Base-by-base conservation (phyloP, 495 filamentous ascomycete species). In the Lasiosphaeriaceae sp. region DNA sequence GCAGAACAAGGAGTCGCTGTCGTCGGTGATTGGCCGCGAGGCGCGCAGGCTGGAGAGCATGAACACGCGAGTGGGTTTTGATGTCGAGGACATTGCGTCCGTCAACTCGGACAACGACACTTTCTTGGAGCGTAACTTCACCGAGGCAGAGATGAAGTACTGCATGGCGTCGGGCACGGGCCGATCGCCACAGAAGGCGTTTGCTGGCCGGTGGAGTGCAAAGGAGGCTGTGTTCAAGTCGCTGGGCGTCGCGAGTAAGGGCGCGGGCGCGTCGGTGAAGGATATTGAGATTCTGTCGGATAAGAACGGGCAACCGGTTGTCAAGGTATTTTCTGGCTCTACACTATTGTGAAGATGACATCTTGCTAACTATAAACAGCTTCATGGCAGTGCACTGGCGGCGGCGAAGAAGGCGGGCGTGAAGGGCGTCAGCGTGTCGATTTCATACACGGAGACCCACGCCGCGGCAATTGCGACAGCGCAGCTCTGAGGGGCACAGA, bases 201-300 rank as follows among this genome's bases (percentile, higher is more conserved):
- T 96, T 73, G 89, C 94, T 0, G 94, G 94, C 16, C 83, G 90
- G 55, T 99, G 94, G 94, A 90, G 85, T 61, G 94, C 94, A 3
- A 99, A 99, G 74, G 94, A 99, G 77, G 94, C 93, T 4, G 91
- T 99, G 4, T 99, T 99, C 78, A 99, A 99, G 80, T 88, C 89
- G 12, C 75, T 99, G n/a, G 90, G 90, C 41, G 90, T 96, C n/a
- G 71, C 80, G 61, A 83, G 90, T 68, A 86, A 88, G 72, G 94
- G 94, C 52, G 92, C 87, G 12, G 94, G 95, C 58, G 92, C 94
- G 50, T 80, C 88, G 17, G 63, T 99, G 75, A 92, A 87, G 77
- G 93, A 97, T 14, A 97, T 99, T 74, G 94, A 99, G 79, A 92
- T 99, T 58, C 71, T 79, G 37, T 84, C 81, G 57, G 87, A 93